Evolutionary conservation across 2,329 filamentous ascomycete genomes (phyloP).

Genomic region (Pochonia chlamydosporia): DNA sequence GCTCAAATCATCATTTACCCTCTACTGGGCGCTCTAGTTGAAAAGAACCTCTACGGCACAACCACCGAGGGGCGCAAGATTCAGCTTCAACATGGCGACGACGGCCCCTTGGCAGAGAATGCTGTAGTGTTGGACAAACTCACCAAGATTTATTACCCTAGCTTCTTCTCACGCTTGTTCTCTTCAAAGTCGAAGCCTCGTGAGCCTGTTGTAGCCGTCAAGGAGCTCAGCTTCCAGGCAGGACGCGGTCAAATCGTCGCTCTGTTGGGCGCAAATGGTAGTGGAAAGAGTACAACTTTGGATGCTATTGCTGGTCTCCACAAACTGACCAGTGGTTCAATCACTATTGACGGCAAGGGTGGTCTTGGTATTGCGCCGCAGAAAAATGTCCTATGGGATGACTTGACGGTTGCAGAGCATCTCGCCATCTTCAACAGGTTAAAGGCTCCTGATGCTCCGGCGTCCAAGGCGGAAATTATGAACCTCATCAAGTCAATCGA

Average conservation of each 20-base stretch:
- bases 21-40: conserved; percentile 66
- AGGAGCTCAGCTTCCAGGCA: conserved; percentile 65
- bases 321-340: conserved; percentile 67
- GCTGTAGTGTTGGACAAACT: conserved; percentile 69
- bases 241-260: conserved; percentile 78
- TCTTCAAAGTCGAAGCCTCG: conserved; percentile 30
- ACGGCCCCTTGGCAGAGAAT: conserved; percentile 23
- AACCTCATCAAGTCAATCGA: conserved; percentile 67
- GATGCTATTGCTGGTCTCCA: conserved; percentile 82
- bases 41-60: conserved; percentile 70
- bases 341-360: conserved; percentile 70
- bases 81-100: conserved; percentile 24
- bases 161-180: conserved; percentile 49
- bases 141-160: conserved; percentile 71
- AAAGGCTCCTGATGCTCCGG: conserved; percentile 56
- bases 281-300: conserved; percentile 83
- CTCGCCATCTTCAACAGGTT: conserved; percentile 77
- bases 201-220: conserved; percentile 71
- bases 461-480: conserved; percentile 52
- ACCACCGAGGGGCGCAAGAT: conserved; percentile 56
- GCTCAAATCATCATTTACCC: conserved; percentile 77
- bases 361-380: conserved; percentile 85
- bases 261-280: conserved; percentile 82
- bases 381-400: conserved; percentile 91
- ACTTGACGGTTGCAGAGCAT: conserved; percentile 80